Evolutionary conservation across 1,139 yeast species (phyloP).

Genomic region (Oligophagozyma castellii): DNA sequence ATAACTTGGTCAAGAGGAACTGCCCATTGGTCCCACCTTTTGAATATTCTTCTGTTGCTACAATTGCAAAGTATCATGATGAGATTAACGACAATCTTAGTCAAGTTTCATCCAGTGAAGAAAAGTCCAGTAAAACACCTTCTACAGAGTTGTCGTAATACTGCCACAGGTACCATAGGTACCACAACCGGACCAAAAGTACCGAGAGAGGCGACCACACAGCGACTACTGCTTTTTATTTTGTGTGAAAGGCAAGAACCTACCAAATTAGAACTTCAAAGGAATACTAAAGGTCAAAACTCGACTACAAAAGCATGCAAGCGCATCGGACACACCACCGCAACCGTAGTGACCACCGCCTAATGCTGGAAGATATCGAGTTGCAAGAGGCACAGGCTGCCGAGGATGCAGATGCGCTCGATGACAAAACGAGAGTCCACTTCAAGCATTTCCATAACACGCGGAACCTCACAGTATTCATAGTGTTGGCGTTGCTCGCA

Average conservation of each 20-base stretch:
- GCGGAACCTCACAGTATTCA: neutral
- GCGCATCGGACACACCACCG: no score
- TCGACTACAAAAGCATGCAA: no score
- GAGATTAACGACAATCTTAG: constrained; percentile 1
- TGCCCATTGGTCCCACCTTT: constrained; percentile 10
- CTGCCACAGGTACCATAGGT: neutral
- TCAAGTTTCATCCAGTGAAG: neutral
- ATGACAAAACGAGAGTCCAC: constrained; percentile 1
- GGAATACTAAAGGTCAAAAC: no score
- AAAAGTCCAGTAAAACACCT: neutral
- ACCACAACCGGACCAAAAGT: neutral
- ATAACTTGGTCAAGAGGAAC: constrained; percentile 18
- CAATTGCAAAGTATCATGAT: constrained; percentile 11
- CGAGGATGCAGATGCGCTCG: constrained; percentile 1
- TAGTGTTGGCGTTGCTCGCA: neutral
- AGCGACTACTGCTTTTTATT: constrained; percentile 1
- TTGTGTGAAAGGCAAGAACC: no score
- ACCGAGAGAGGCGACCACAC: neutral
- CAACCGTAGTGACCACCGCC: neutral
- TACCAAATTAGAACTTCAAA: no score
- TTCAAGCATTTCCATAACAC: neutral
- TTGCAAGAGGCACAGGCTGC: neutral
- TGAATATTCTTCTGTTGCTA: constrained; percentile 17
- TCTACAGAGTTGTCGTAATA: neutral
- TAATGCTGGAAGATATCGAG: neutral